Percentiles rank a stretch among this genome's conserved stretches.
Conservation (phyloP, 257 asterid genomes). For the Scutellaria barbata region DNA sequence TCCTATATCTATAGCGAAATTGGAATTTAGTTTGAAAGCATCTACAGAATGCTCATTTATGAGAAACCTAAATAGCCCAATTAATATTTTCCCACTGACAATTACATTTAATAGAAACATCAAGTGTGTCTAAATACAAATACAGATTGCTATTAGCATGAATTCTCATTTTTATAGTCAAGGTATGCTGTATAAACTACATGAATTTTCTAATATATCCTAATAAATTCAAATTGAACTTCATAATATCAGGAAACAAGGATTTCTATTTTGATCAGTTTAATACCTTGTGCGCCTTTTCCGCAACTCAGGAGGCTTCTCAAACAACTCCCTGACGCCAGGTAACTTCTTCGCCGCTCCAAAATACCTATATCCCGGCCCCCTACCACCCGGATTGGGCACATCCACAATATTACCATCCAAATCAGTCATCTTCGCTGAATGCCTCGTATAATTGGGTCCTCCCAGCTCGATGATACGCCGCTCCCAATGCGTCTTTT, state of each 20-base stretch:
- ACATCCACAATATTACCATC: conserved; percentile 96
- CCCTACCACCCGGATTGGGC: conserved; percentile 96
- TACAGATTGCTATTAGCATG: neutral
- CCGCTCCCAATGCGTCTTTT: conserved; percentile 90
- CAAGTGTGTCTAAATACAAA: neutral
- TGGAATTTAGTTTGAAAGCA: neutral
- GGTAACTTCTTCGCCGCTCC: conserved; percentile 99
- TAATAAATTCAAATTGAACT: neutral
- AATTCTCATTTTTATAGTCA: neutral
- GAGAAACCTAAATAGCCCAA: neutral
- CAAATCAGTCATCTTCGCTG: conserved; percentile 97
- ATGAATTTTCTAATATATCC: too few relatives aligned
- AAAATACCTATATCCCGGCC: conserved; percentile 94
- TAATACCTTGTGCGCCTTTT: conserved; percentile 88
- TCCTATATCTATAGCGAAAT: neutral
- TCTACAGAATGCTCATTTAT: neutral
- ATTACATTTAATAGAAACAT: too few relatives aligned
- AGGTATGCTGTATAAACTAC: too few relatives aligned
- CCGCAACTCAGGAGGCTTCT: conserved; percentile 93
- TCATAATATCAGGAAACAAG: neutral
- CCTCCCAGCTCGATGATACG: conserved; percentile 94
- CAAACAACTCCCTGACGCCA: conserved; percentile 91
- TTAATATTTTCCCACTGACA: neutral
- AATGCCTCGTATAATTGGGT: conserved; percentile 60
- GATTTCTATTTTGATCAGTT: neutral